Base-by-base conservation (phyloP, 78 protist species). In the Pelomyxa schiedti region DNA sequence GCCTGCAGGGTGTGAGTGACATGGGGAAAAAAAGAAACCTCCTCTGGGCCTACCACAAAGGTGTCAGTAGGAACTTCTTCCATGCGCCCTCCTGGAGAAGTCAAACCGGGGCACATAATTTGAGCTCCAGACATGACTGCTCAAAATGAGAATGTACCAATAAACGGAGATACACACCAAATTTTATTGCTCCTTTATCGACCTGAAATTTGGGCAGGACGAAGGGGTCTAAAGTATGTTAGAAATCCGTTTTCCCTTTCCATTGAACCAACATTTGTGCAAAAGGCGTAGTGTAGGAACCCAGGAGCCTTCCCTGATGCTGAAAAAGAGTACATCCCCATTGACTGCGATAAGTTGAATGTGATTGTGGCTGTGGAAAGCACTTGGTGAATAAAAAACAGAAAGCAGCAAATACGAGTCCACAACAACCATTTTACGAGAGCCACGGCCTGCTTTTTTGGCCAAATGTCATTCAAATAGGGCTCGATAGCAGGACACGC, bases 51-150 rank as follows among this genome's bases (percentile, higher is more conserved):
- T 26, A 66, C 71, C 36, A 83, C 67, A 22, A 74, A 2, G 7
- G 36, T 0, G 5, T 38, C 58, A 0, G 28, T 75, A 16, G 8
- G 37, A 29, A 80, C 72, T 8, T 74, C 80, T 8, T 1, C 64
- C 42, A 90, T 6, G 0, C 7, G 4, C 1, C 86, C 94, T 8
- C 94, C 94, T 24, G 76, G 38, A 22, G 88, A 77, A 26, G 91
- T 90, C 58, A 90, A 68, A 1, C 94, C 94, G 0, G 82, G 94
- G 79, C 86, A 77, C 94, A 90, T 90, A 38, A 90, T 65, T 42
- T 86, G 52, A 7, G 91, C 90, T 0, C 94, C 94, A 3, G 82
- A 3, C 4, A 90, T 26, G 32, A 47, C 58, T 47, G 58, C 58
- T 16, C 32, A 16, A 16, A 16, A 47, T 16, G 32, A 47, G 32